Percentiles rank a stretch among this genome's conserved stretches.
These are phyloP conservation scores for Eucalyptus caleyi DNA, from an alignment of 345 rosid species.

Conservation along the genomic window DNA sequence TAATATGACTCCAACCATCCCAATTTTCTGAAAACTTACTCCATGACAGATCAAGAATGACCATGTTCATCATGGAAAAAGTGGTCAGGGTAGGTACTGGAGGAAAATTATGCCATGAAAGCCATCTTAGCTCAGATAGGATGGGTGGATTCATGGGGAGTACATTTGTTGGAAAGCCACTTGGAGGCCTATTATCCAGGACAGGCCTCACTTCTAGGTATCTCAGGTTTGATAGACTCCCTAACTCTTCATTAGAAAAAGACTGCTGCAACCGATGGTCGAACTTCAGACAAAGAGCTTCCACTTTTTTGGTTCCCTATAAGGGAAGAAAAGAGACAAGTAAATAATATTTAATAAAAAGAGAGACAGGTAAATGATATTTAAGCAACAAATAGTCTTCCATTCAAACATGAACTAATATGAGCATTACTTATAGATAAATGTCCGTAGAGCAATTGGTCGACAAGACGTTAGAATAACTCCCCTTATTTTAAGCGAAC, in stretches of 20 bases:
- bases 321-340: neutral
- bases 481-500: neutral
- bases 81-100: fast-evolving
- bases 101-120: neutral
- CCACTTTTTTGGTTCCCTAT: neutral
- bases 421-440: neutral
- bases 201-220: neutral
- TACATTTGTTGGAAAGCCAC: neutral
- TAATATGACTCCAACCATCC: neutral
- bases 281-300: neutral
- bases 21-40: neutral
- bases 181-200: neutral
- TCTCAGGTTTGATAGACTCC: neutral
- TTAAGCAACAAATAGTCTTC: neutral
- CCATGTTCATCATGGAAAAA: neutral
- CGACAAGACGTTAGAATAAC: no score
- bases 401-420: neutral
- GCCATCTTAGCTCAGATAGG: neutral
- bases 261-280: neutral
- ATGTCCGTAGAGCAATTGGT: neutral
- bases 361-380: neutral
- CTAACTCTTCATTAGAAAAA: neutral
- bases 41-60: neutral
- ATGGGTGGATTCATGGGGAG: neutral
- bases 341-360: neutral